Evolutionary conservation across 306 rosid genomes (phyloP).

Genomic region (Urtica urens): DNA sequence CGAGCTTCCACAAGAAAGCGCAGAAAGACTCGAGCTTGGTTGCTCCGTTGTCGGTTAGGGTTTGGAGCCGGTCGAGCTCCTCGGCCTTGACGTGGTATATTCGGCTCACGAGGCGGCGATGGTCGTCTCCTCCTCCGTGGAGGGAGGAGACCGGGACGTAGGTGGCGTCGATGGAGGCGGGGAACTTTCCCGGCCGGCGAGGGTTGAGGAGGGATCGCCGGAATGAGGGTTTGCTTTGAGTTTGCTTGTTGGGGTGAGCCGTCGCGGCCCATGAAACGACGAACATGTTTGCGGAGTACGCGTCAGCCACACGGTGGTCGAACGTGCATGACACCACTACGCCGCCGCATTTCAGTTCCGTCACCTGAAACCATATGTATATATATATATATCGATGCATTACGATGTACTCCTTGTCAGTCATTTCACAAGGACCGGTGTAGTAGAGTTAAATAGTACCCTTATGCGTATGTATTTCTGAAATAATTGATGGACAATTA

Average conservation of each 20-base stretch:
- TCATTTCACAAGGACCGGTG: too few species aligned
- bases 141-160: slow-evolving; percentile 34
- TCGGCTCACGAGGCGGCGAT: slow-evolving; percentile 41
- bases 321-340: slow-evolving; percentile 61
- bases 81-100: slow-evolving; percentile 34
- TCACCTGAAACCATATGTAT: too few species aligned
- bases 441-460: too few species aligned
- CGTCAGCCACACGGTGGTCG: slow-evolving; percentile 79
- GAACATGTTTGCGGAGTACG: slow-evolving; percentile 67
- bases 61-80: slow-evolving; percentile 33
- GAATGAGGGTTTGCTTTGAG: slow-evolving; percentile 18
- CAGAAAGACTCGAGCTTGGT: slow-evolving; percentile 52
- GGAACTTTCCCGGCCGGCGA: slow-evolving; percentile 31
- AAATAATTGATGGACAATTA: too few species aligned
- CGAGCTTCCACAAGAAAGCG: slow-evolving; percentile 64
- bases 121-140: neutral
- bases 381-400: too few species aligned
- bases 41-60: slow-evolving; percentile 22
- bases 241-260: too few species aligned
- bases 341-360: slow-evolving; percentile 61
- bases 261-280: slow-evolving; percentile 56
- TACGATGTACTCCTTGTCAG: too few species aligned
- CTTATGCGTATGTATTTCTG: too few species aligned
- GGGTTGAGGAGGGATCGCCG: slow-evolving; percentile 18
- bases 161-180: slow-evolving; percentile 33